A percentile compares a stretch with the other conserved stretches of the same genome.
Evolutionary conservation across 2,329 filamentous ascomycete genomes (phyloP).

Genomic region (Sporothrix dimorphospora): DNA sequence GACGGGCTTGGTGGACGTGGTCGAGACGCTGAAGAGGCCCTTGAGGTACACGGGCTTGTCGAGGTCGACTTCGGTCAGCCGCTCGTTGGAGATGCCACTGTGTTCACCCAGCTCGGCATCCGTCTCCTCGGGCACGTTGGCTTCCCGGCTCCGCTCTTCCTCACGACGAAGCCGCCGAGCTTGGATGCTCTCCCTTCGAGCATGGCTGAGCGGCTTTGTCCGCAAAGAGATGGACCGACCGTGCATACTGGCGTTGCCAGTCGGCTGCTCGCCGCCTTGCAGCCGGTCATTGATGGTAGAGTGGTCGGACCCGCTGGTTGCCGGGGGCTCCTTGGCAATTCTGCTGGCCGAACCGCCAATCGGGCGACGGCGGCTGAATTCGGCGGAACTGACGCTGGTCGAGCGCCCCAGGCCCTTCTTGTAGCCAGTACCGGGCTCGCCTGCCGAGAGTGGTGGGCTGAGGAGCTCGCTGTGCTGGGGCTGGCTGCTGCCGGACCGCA

Average conservation of each 20-base stretch:
- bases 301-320: constrained; percentile 79
- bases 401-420: constrained; percentile 79
- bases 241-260: constrained; percentile 46
- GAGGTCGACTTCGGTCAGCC: constrained; percentile 70
- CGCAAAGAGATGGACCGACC: constrained; percentile 67
- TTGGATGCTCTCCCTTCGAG: constrained; percentile 88
- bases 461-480: constrained; percentile 78
- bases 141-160: constrained; percentile 58
- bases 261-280: constrained; percentile 56
- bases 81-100: constrained; percentile 63
- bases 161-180: constrained; percentile 71
- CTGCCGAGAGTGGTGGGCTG: constrained; percentile 69
- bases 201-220: constrained; percentile 87
- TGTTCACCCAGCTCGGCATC: constrained; percentile 73
- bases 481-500: constrained; percentile 64
- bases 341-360: constrained; percentile 43
- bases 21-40: constrained; percentile 94
- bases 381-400: constrained; percentile 88
- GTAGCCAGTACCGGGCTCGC: constrained; percentile 57
- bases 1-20: constrained; percentile 89
- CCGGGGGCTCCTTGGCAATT: constrained; percentile 65
- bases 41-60: constrained; percentile 95
- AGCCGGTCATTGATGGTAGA: constrained; percentile 62
- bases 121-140: constrained; percentile 88
- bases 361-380: constrained; percentile 67